Conservation (phyloP, 768 basidiomycete genomes). For the Russula olivacea region DNA sequence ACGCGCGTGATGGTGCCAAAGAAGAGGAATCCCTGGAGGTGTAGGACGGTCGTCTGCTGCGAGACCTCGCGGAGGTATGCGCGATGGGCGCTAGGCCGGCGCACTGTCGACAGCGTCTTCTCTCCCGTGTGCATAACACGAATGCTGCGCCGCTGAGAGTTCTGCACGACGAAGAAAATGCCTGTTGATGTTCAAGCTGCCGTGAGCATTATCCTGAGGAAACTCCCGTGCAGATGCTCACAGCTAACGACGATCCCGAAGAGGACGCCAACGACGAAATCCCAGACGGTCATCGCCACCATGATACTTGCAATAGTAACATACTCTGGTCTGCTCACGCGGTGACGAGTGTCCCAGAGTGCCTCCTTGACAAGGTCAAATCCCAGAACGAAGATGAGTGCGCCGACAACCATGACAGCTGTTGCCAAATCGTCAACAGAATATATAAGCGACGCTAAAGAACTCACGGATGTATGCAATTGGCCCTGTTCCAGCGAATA, state of each 20-base stretch:
- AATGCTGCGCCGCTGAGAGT: constrained; percentile 79
- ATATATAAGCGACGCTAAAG: not conserved
- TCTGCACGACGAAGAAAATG: constrained; percentile 96
- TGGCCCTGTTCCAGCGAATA: constrained; percentile 80
- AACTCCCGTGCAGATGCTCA: constrained; percentile 33
- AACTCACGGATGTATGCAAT: constrained; percentile 87
- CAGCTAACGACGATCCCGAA: constrained; percentile 92
- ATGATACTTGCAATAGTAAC: constrained; percentile 82
- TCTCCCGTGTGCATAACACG: constrained; percentile 79
- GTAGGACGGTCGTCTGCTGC: constrained; percentile 82
- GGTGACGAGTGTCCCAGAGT: constrained; percentile 89
- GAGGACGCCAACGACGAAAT: constrained; percentile 90
- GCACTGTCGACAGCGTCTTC: constrained; percentile 82
- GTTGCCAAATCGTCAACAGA: constrained; percentile 2
- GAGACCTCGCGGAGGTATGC: constrained; percentile 91
- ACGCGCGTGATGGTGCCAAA: constrained; percentile 90
- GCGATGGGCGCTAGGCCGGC: constrained; percentile 80
- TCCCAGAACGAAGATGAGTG: constrained; percentile 90
- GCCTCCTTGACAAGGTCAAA: constrained; percentile 94
- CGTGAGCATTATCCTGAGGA: not conserved
- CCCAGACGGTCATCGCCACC: constrained; percentile 88
- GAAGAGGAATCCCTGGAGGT: constrained; percentile 87
- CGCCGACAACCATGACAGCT: constrained; percentile 90
- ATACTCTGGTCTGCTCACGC: constrained; percentile 80
- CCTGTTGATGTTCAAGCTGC: constrained; percentile 37